A percentile compares a stretch with the other conserved stretches of the same genome.
These are phyloP conservation scores for Cyclotella kingstonii DNA, from an alignment of 108 stramenopile genomes.

Conservation along the genomic window DNA sequence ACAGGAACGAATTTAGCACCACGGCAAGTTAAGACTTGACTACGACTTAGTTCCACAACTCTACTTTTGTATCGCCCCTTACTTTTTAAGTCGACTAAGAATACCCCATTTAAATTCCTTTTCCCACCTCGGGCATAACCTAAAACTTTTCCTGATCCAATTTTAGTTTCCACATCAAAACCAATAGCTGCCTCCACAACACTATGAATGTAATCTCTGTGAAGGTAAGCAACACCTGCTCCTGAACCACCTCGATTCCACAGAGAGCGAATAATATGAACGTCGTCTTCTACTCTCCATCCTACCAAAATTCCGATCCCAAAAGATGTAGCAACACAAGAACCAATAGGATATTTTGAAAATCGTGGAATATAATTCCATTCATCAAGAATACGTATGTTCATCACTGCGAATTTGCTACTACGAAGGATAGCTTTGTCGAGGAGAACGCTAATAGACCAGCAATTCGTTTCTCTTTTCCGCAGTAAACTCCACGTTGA, in stretches of 20 bases:
- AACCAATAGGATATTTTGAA: constrained; percentile 85
- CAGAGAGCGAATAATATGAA: constrained; percentile 76
- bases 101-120: constrained; percentile 56
- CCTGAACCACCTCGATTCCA: constrained; percentile 78
- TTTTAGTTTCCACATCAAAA: constrained; percentile 67
- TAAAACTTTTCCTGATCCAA: constrained; percentile 61
- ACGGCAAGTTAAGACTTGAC: constrained; percentile 62
- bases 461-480: constrained; percentile 57
- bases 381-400: constrained; percentile 74
- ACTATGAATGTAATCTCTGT: constrained; percentile 62
- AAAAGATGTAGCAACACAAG: constrained; percentile 80
- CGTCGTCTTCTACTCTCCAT: constrained; percentile 87
- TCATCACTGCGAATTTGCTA: constrained; percentile 72
- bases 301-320: constrained; percentile 86
- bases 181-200: constrained; percentile 76
- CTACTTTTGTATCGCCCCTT: constrained; percentile 34
- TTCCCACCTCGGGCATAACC: constrained; percentile 62
- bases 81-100: constrained; percentile 46
- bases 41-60: constrained; percentile 52
- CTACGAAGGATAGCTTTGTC: constrained; percentile 79
- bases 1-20: constrained; percentile 80
- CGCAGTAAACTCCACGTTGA: constrained; percentile 2
- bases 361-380: constrained; percentile 76
- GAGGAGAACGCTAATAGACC: constrained; percentile 67
- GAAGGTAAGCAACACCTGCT: constrained; percentile 63